Conservation (phyloP, 2,329 filamentous ascomycete species). For the Alternaria panax region DNA sequence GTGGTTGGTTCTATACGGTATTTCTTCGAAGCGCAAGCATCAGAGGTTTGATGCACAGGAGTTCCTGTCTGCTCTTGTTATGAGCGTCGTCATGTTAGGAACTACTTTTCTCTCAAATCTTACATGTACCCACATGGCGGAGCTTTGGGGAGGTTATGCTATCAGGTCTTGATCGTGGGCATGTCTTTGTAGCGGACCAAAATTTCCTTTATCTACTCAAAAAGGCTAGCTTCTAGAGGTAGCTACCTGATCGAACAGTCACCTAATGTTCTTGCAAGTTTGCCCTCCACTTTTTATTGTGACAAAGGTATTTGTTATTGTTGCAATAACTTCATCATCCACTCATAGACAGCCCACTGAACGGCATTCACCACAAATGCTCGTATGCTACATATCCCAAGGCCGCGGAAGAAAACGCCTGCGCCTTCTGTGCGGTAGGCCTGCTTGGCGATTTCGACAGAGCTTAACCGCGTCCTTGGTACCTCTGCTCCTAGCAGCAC, state of each 20-base stretch:
- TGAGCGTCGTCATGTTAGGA: slow-evolving; percentile 23
- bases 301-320: slow-evolving; percentile 6
- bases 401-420: slow-evolving; percentile 79
- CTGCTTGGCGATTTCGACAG: slow-evolving; percentile 69
- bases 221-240: slow-evolving; percentile 35
- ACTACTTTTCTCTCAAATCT: slow-evolving; percentile 23
- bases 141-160: slow-evolving; percentile 21
- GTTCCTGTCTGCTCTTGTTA: slow-evolving; percentile 10
- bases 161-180: slow-evolving; percentile 13
- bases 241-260: slow-evolving; percentile 12
- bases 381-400: slow-evolving; percentile 81
- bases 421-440: slow-evolving; percentile 76
- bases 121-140: slow-evolving; percentile 28
- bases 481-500: slow-evolving; percentile 27
- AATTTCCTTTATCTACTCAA: slow-evolving; percentile 47
- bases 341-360: slow-evolving; percentile 92
- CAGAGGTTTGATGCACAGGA: slow-evolving; percentile 6
- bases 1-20: neutral
- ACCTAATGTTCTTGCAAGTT: neutral
- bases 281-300: no score
- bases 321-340: slow-evolving; percentile 69
- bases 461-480: slow-evolving; percentile 54
- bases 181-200: slow-evolving; percentile 26
- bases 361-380: slow-evolving; percentile 94
- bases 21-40: slow-evolving; percentile 11